These are phyloP conservation scores for Aureobasidium zeae DNA, from an alignment of 2,329 filamentous ascomycete species.

Conservation along the genomic window DNA sequence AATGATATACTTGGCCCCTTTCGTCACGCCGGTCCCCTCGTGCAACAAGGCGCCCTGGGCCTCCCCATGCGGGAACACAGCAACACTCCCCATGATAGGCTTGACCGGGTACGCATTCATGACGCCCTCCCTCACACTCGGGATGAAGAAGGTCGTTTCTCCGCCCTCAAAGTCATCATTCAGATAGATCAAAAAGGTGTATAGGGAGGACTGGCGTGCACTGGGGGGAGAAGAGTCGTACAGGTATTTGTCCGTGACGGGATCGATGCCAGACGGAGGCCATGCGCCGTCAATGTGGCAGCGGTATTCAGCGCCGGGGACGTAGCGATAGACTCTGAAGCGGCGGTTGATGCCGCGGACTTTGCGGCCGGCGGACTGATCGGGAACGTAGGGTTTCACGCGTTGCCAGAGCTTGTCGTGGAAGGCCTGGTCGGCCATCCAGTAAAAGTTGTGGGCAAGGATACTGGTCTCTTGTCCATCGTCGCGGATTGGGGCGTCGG, in stretches of 20 bases:
- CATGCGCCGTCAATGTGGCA: constrained; percentile 64
- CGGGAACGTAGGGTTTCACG: constrained; percentile 50
- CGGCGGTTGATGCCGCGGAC: constrained; percentile 58
- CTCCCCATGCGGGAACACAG: constrained; percentile 62
- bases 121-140: constrained; percentile 52
- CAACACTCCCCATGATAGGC: constrained; percentile 59
- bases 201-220: constrained; percentile 56
- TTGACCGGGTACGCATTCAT: constrained; percentile 61
- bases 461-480: constrained; percentile 54
- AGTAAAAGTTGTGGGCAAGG: constrained; percentile 65
- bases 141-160: constrained; percentile 63
- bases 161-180: constrained; percentile 65
- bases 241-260: constrained; percentile 48
- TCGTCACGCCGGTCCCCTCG: constrained; percentile 61
- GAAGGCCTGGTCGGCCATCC: constrained; percentile 56
- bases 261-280: constrained; percentile 57
- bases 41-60: constrained; percentile 56
- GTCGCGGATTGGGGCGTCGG: constrained; percentile 58
- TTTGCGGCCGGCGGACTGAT: constrained; percentile 44
- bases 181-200: constrained; percentile 60
- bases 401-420: constrained; percentile 55
- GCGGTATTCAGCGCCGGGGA: constrained; percentile 62
- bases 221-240: constrained; percentile 55
- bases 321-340: constrained; percentile 64
- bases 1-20: constrained; percentile 60